Conservation (phyloP, 306 rosid species). For the Ormosia emarginata region DNA sequence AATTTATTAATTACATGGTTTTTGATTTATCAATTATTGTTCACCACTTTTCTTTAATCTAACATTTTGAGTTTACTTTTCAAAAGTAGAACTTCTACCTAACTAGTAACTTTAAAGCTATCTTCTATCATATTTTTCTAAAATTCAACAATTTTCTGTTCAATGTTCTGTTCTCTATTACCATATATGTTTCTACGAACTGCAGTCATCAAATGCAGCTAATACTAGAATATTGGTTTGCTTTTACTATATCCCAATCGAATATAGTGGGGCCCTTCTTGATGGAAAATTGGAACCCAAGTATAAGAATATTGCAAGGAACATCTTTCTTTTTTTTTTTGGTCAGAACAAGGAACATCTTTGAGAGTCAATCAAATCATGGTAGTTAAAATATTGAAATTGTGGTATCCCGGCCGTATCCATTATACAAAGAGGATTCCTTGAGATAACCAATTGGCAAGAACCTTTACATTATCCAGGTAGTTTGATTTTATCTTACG, state of each 20-base stretch:
- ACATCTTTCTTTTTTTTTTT: background rate
- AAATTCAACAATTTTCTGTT: background rate
- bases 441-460: background rate
- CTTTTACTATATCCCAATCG: background rate
- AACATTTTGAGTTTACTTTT: conserved; percentile 4
- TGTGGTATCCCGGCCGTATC: background rate
- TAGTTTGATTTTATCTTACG: conserved; percentile 28
- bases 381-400: conserved; percentile 26
- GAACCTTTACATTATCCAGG: background rate
- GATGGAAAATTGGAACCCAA: conserved; percentile 9
- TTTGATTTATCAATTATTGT: background rate
- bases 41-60: background rate
- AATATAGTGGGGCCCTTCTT: conserved; percentile 28
- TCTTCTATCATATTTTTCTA: background rate
- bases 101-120: conserved; percentile 5
- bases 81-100: background rate
- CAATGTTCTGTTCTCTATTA: background rate
- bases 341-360: background rate
- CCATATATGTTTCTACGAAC: background rate
- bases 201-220: conserved; percentile 2
- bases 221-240: background rate
- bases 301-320: conserved; percentile 22
- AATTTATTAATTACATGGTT: background rate
- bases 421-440: conserved; percentile 5
- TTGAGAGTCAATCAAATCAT: conserved; percentile 27